Evolutionary conservation across 1,284 basidiomycete species (phyloP).

Genomic region (Paramarasmius palmivorus): DNA sequence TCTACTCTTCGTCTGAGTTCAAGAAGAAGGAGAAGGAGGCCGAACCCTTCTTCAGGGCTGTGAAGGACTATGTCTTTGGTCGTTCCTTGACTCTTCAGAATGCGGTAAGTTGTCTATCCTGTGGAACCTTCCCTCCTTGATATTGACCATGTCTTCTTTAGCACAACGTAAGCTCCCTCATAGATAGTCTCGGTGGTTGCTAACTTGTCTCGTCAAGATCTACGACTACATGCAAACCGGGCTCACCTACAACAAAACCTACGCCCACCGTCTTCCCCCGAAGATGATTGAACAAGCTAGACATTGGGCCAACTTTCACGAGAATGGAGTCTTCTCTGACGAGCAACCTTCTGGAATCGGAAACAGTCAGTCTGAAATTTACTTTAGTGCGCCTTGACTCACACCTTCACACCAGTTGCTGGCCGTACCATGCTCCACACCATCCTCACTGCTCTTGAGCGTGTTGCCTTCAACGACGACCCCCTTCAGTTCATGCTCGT

Average conservation of each 20-base stretch:
- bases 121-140: not conserved
- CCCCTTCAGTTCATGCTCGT: constrained; percentile 76
- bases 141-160: constrained; percentile 26
- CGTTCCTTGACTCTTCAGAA: constrained; percentile 69
- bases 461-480: constrained; percentile 76
- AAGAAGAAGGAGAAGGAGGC: constrained; percentile 57
- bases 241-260: constrained; percentile 78
- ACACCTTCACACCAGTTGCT: constrained; percentile 54
- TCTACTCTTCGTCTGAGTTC: constrained; percentile 65
- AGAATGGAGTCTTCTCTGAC: constrained; percentile 75
- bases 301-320: constrained; percentile 75
- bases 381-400: constrained; percentile 2
- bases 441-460: constrained; percentile 68
- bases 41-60: constrained; percentile 61
- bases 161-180: constrained; percentile 61
- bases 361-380: constrained; percentile 55
- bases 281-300: constrained; percentile 70
- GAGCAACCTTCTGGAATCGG: constrained; percentile 63
- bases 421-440: constrained; percentile 76
- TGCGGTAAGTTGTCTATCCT: constrained; percentile 46
- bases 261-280: constrained; percentile 70
- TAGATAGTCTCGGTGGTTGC: not conserved
- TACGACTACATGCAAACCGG: constrained; percentile 79
- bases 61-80: constrained; percentile 71
- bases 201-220: constrained; percentile 40